A percentile compares a stretch with the other conserved stretches of the same genome.
phyloP scores from a whole-genome alignment of 2,329 filamentous ascomycete genomes.

The Colletotrichum spinosum region DNA sequence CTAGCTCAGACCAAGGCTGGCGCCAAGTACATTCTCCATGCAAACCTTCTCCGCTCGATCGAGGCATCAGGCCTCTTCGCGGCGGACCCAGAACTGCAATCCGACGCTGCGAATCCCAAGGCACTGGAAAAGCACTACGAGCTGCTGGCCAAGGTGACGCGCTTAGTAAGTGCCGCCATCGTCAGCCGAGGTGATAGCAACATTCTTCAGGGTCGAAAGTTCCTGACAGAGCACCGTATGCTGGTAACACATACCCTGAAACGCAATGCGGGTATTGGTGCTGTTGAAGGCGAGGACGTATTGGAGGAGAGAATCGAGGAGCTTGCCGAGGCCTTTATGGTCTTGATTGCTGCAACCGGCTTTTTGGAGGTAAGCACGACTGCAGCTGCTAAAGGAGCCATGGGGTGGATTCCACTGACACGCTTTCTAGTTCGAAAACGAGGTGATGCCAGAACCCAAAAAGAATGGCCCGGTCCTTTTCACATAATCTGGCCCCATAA shows the following conservation, averaged over 20 bases:
- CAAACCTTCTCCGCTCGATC: slow-evolving; percentile 85
- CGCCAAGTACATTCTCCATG: slow-evolving; percentile 87
- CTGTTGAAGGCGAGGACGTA: slow-evolving; percentile 51
- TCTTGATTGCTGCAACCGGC: slow-evolving; percentile 83
- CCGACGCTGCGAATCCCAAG: slow-evolving; percentile 76
- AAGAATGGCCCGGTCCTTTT: slow-evolving; percentile 51
- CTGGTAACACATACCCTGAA: slow-evolving; percentile 93
- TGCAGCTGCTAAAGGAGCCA: neutral
- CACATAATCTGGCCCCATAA: slow-evolving; percentile 45
- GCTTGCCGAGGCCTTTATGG: slow-evolving; percentile 85
- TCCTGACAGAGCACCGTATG: slow-evolving; percentile 84
- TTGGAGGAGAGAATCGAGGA: slow-evolving; percentile 76
- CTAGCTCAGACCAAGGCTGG: slow-evolving; percentile 87
- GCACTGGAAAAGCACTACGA: slow-evolving; percentile 86
- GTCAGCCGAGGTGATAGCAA: slow-evolving; percentile 87
- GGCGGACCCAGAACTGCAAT: slow-evolving; percentile 91
- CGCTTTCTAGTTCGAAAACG: slow-evolving; percentile 53
- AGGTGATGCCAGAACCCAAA: slow-evolving; percentile 48
- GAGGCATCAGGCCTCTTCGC: slow-evolving; percentile 87
- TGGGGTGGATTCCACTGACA: slow-evolving; percentile 20
- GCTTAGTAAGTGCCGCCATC: slow-evolving; percentile 85
- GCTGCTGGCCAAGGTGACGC: slow-evolving; percentile 82
- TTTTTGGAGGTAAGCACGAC: slow-evolving; percentile 81
- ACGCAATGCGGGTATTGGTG: slow-evolving; percentile 82
- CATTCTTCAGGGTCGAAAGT: slow-evolving; percentile 80